Conservation (phyloP, 768 basidiomycete genomes). For the Suillus subalutaceus region DNA sequence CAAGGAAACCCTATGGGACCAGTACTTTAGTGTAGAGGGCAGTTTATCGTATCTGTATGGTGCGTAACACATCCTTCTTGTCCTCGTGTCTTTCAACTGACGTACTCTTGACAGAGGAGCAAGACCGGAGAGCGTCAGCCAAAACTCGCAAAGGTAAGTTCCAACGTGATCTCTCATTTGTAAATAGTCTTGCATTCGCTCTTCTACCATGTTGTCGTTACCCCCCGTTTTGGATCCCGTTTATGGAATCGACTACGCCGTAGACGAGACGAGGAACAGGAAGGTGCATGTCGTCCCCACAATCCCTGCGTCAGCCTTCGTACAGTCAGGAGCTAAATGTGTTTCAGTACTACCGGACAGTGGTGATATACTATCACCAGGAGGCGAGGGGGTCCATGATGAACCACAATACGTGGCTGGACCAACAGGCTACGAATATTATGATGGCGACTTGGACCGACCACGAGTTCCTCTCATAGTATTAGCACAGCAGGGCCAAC, state of each 20-base stretch:
- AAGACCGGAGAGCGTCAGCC: conserved; percentile 60
- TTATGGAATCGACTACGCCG: conserved; percentile 40
- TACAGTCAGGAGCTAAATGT: conserved; percentile 22
- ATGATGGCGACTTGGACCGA: conserved; percentile 35
- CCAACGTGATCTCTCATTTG: conserved; percentile 24
- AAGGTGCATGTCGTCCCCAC: conserved; percentile 56
- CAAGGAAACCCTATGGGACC: conserved; percentile 83
- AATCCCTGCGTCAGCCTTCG: conserved; percentile 32
- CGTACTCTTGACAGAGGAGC: conserved; percentile 56
- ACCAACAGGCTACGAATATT: conserved; percentile 21
- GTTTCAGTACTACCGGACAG: conserved; percentile 23
- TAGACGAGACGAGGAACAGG: conserved; percentile 43
- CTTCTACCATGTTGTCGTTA: conserved; percentile 33
- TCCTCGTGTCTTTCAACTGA: conserved; percentile 4
- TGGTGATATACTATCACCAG: conserved; percentile 22
- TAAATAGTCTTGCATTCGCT: conserved; percentile 41
- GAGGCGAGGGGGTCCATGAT: conserved; percentile 11
- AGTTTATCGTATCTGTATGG: conserved; percentile 76
- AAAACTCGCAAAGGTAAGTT: conserved; percentile 87
- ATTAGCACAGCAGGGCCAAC: conserved; percentile 56
- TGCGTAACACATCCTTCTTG: conserved; percentile 39
- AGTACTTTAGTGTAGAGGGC: conserved; percentile 81
- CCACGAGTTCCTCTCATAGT: conserved; percentile 63
- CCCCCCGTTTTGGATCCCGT: conserved; percentile 32
- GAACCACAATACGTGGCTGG: conserved; percentile 20